Conservation (phyloP, 2,329 filamentous ascomycete species). For the Boeremia lycopersici region DNA sequence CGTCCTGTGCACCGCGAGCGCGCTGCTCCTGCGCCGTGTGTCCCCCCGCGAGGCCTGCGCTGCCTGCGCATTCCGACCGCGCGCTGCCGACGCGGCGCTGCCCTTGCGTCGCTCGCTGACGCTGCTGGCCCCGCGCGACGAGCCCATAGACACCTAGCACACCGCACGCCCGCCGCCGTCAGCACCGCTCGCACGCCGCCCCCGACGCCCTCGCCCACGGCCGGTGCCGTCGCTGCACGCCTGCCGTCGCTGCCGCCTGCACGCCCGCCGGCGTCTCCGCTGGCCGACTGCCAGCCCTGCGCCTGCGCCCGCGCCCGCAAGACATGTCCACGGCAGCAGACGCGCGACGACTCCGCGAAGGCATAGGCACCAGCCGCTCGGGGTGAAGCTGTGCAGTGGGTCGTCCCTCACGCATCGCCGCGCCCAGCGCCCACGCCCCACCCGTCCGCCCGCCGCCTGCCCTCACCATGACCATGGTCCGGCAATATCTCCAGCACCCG, state of each 20-base stretch:
- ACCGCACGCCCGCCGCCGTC: constrained; percentile 3
- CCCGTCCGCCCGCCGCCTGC: not conserved
- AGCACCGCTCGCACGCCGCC: not conserved
- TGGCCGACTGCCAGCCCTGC: constrained; percentile 31
- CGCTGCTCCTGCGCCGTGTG: constrained; percentile 13
- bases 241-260: constrained; percentile 10
- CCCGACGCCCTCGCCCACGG: too few relatives aligned
- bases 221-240: too few relatives aligned
- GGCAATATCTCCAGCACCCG: constrained; percentile 44
- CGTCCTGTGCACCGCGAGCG: not conserved
- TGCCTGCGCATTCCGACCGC: constrained; percentile 12
- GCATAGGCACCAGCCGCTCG: constrained; percentile 51
- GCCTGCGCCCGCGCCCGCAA: constrained; percentile 22
- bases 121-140: not conserved
- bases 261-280: constrained; percentile 37
- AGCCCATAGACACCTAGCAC: too few relatives aligned
- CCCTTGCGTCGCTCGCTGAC: not conserved
- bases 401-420: constrained; percentile 6
- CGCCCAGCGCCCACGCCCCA: not conserved
- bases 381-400: constrained; percentile 42
- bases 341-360: constrained; percentile 50
- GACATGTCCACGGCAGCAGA: constrained; percentile 49
- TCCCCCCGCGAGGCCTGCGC: too few relatives aligned
- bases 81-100: constrained; percentile 4
- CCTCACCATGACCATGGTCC: constrained; percentile 47